Conservation (phyloP, 2,329 filamentous ascomycete species). For the Hymenoscyphus fructigenus region DNA sequence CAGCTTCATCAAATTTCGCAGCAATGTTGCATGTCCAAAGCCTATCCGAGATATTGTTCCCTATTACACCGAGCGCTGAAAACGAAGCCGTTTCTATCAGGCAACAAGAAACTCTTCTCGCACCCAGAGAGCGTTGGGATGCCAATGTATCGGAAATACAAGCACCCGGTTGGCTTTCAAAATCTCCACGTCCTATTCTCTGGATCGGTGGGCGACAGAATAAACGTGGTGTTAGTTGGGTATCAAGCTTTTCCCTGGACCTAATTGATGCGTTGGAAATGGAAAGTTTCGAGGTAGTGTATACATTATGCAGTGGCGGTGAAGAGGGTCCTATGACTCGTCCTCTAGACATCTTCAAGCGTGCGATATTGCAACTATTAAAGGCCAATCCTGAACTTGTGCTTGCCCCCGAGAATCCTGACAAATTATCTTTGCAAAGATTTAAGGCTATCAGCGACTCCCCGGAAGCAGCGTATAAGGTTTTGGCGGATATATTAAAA, state of each 20-base stretch:
- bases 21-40: background rate
- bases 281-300: conserved; percentile 6
- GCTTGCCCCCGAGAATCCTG: background rate
- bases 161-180: background rate
- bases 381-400: background rate
- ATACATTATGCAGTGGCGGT: background rate
- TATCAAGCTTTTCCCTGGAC: conserved; percentile 1
- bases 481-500: background rate
- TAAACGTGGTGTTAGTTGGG: background rate
- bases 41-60: background rate
- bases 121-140: conserved; percentile 6
- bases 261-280: conserved; percentile 1
- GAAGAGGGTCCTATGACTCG: background rate
- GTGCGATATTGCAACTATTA: background rate
- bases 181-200: background rate
- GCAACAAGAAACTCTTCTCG: conserved; percentile 1
- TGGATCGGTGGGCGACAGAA: conserved; percentile 5
- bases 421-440: background rate
- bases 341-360: background rate
- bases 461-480: conserved; percentile 1
- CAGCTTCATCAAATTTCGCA: background rate
- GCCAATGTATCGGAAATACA: background rate
- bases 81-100: background rate
- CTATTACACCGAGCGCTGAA: background rate
- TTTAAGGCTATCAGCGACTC: background rate